Conservation (phyloP, 345 rosid species). For the Eucalyptus pauciflora region DNA sequence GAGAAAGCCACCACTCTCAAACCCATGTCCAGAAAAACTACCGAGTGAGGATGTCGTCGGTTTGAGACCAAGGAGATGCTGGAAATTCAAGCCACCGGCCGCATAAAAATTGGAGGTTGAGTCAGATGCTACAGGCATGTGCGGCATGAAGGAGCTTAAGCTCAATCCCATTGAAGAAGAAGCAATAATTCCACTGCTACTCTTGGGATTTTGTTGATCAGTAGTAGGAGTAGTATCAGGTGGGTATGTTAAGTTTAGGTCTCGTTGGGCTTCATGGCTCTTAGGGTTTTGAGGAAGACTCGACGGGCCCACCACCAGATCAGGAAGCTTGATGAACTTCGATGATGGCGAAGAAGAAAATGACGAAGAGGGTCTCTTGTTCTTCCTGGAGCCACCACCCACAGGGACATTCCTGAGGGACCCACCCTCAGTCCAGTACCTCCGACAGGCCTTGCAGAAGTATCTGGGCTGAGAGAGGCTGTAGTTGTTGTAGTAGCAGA, state of each 20-base stretch:
- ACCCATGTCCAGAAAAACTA: constrained; percentile 69
- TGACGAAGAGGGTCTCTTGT: constrained; percentile 56
- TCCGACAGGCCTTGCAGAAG: constrained; percentile 92
- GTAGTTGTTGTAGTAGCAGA: constrained; percentile 98
- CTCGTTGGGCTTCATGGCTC: constrained; percentile 43
- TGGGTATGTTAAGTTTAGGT: constrained; percentile 69
- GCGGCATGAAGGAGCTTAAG: not conserved
- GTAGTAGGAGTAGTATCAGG: not conserved
- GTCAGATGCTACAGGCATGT: not conserved
- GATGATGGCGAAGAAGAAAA: constrained; percentile 26
- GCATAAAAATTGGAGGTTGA: constrained; percentile 8
- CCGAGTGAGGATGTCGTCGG: constrained; percentile 24
- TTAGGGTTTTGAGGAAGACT: constrained; percentile 7
- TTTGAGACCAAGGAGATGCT: constrained; percentile 35
- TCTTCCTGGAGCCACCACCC: constrained; percentile 97
- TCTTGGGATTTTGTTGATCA: constrained; percentile 22
- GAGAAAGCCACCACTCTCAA: constrained; percentile 32
- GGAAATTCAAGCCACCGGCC: constrained; percentile 44
- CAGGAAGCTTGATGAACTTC: constrained; percentile 39
- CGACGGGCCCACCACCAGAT: constrained; percentile 4
- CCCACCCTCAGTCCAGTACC: constrained; percentile 99
- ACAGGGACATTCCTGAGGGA: constrained; percentile 93
- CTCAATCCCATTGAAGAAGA: not conserved
- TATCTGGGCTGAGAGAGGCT: constrained; percentile 98
- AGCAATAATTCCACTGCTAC: not conserved